Base-by-base conservation (phyloP, 2,329 filamentous ascomycete genomes). In the Pseudocercospora fijiensis region DNA sequence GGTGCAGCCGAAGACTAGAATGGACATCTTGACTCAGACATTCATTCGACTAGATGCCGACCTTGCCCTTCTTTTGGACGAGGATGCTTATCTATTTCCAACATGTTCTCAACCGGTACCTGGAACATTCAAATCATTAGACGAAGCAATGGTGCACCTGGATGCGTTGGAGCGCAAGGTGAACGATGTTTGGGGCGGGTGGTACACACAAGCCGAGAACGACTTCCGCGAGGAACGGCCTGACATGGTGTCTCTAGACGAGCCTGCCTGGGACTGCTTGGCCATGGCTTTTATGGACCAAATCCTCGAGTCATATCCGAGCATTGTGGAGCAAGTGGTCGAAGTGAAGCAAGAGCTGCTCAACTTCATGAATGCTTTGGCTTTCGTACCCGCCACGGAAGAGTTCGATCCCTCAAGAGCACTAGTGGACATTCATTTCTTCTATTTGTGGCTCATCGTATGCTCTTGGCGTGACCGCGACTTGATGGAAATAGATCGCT, bases 1-100 rank as follows among this genome's bases (percentile, higher is more conserved):
- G 7, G 26, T 57, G 24, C 24, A 22, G 13, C 27, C 53, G 3
- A 33, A 13, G 16, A 30, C 53, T 16, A 57, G 28, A 22, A 57
- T 63, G 27, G 57, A 67, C 13, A 47, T 53, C 30, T 45, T 67
- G 20, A 58, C 30, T 6, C 61, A 62, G 13, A 58, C 58, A 5
- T 67, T 62, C 33, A 47, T 67, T 7, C 30, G 61, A 24, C 43
- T 67, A 28, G 62, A 64, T 41, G 57, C 57, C 13, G 65, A 67
- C 37, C 43, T 57, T 9, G 57, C 41, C 2, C 27, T 22, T 26
- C 62, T 51, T n/a, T 26, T 60, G 24, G 58, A 66, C 22, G 58
- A 55, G 27, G 57, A 53, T 43, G 37, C 26, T 9, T 63, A 59
- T 16, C 49, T 64, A n/a, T 41, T 51, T n/a, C 53, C 58, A 18